Conservation (phyloP, 345 rosid genomes). For the Turnera subulata region DNA sequence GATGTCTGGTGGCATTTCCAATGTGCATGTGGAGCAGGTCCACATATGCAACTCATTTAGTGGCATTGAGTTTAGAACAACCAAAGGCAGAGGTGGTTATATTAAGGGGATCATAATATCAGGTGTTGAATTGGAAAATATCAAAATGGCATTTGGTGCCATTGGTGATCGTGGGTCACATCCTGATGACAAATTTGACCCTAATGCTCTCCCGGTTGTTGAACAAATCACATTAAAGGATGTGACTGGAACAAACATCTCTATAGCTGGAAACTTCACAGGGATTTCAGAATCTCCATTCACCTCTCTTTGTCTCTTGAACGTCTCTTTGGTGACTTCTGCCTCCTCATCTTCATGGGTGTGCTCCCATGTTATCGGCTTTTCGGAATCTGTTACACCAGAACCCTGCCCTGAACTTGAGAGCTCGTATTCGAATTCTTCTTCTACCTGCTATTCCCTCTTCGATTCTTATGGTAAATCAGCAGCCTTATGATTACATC, state of each 20-base stretch:
- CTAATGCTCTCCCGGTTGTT: slow-evolving; percentile 59
- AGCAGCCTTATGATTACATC: slow-evolving; percentile 39
- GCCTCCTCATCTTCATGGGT: slow-evolving; percentile 43
- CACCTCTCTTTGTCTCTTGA: slow-evolving; percentile 56
- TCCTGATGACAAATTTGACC: slow-evolving; percentile 71
- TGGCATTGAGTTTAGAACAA: slow-evolving; percentile 71
- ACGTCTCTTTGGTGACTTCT: slow-evolving; percentile 47
- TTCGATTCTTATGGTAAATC: slow-evolving; percentile 31
- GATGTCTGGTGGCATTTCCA: slow-evolving; percentile 92
- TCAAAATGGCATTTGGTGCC: slow-evolving; percentile 47
- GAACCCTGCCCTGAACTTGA: slow-evolving; percentile 59
- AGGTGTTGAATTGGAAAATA: slow-evolving; percentile 33
- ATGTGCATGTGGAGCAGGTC: slow-evolving; percentile 47
- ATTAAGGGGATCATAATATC: slow-evolving; percentile 56
- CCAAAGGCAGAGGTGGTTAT: slow-evolving; percentile 82
- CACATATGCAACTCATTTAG: slow-evolving; percentile 44
- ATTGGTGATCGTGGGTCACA: slow-evolving; percentile 65
- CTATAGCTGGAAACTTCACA: slow-evolving; percentile 60
- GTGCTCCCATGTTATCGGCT: slow-evolving; percentile 70
- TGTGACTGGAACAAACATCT: slow-evolving; percentile 54
- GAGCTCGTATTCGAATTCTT: slow-evolving; percentile 25
- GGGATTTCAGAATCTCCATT: slow-evolving; percentile 74
- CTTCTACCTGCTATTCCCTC: slow-evolving; percentile 31
- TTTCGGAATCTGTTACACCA: slow-evolving; percentile 65
- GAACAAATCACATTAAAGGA: slow-evolving; percentile 43